Conservation (phyloP, 2,329 filamentous ascomycete species). For the Tothia fuscella region DNA sequence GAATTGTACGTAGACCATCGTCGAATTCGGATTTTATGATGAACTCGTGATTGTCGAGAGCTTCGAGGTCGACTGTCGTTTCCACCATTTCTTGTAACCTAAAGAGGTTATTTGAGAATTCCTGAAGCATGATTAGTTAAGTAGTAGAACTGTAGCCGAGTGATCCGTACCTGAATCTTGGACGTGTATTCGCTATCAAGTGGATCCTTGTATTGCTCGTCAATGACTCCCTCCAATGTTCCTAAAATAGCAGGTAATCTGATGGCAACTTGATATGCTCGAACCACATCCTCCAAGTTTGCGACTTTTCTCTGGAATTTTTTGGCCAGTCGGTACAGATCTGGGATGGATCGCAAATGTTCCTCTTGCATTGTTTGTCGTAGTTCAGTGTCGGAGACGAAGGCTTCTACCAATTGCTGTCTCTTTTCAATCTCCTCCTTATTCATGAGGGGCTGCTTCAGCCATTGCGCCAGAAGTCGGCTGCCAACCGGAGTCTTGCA, state of each 20-base stretch:
- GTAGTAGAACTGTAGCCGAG: no score
- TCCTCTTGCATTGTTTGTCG: slow-evolving; percentile 95
- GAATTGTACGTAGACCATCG: slow-evolving; percentile 73
- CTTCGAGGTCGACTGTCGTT: slow-evolving; percentile 90
- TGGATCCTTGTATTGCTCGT: slow-evolving; percentile 80
- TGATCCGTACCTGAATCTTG: no score
- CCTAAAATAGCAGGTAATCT: slow-evolving; percentile 80
- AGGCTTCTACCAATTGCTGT: slow-evolving; percentile 90
- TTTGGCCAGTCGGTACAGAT: slow-evolving; percentile 86
- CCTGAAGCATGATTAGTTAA: no score
- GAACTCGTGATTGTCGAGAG: slow-evolving; percentile 92
- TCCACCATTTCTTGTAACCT: slow-evolving; percentile 97
- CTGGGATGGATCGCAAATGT: slow-evolving; percentile 82
- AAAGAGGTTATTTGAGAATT: slow-evolving; percentile 64
- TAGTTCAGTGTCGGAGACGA: slow-evolving; percentile 83
- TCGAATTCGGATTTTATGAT: slow-evolving; percentile 99
- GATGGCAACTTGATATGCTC: slow-evolving; percentile 89
- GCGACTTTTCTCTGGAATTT: slow-evolving; percentile 87
- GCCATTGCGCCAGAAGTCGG: slow-evolving; percentile 81
- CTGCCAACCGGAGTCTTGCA: slow-evolving; percentile 95
- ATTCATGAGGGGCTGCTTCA: slow-evolving; percentile 95
- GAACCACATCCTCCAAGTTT: slow-evolving; percentile 87
- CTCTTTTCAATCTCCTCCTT: slow-evolving; percentile 77
- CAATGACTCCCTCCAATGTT: slow-evolving; percentile 87
- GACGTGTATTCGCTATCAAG: slow-evolving; percentile 78